These are phyloP conservation scores for Backusella tuberculispora DNA, from an alignment of 192 early-diverging fungal species.

Conservation along the genomic window DNA sequence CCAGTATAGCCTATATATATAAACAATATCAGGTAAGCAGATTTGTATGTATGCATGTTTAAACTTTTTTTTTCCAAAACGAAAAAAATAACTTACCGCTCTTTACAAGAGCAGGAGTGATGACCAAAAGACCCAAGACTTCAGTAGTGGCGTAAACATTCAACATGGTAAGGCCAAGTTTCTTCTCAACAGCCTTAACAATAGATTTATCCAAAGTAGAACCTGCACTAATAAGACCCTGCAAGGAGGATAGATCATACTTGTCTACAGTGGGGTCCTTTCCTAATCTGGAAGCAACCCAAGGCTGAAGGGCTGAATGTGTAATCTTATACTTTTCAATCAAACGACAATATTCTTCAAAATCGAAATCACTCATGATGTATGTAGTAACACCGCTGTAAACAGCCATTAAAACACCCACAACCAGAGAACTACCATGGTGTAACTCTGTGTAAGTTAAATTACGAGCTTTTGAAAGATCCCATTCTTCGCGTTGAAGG, in stretches of 20 bases:
- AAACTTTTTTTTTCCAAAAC: background rate
- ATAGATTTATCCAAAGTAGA: background rate
- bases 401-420: background rate
- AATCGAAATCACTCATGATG: constrained; percentile 60
- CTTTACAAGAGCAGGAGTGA: background rate
- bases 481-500: background rate
- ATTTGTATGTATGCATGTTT: too few species aligned
- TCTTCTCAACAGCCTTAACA: background rate
- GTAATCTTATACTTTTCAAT: constrained; percentile 64
- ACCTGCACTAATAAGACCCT: background rate
- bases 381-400: background rate
- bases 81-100: background rate
- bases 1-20: constrained; percentile 45
- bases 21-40: background rate
- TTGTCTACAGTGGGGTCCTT: constrained; percentile 36
- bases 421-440: constrained; percentile 9
- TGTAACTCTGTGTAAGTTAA: background rate
- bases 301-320: constrained; percentile 63
- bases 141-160: constrained; percentile 20
- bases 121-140: background rate
- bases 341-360: constrained; percentile 47
- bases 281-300: constrained; percentile 62
- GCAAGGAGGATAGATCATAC: constrained; percentile 40
- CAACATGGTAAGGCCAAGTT: background rate
- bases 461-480: constrained; percentile 4